Evolutionary conservation across 2,329 filamentous ascomycete species (phyloP).

Genomic region (Pestalotiopsis sp.): DNA sequence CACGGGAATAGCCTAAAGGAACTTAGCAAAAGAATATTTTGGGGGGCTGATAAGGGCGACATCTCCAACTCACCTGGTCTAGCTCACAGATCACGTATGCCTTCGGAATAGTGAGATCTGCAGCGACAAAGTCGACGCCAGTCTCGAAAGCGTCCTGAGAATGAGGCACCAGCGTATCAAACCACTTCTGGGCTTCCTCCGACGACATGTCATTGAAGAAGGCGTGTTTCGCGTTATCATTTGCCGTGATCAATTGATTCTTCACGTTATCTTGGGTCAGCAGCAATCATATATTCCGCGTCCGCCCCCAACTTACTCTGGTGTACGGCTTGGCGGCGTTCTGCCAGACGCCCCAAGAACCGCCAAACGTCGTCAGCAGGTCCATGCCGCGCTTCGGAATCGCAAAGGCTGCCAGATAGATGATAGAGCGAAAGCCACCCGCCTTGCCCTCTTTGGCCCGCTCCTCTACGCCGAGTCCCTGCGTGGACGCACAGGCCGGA

Average conservation of each 20-base stretch:
- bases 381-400: background rate
- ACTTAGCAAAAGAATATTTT: background rate
- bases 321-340: conserved; percentile 6
- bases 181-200: conserved; percentile 16
- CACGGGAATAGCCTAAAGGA: background rate
- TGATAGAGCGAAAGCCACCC: conserved; percentile 1
- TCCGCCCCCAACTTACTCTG: background rate
- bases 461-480: background rate
- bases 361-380: background rate
- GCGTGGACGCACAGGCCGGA: conserved; percentile 14
- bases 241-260: conserved; percentile 14
- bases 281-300: background rate
- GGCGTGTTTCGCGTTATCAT: conserved; percentile 14
- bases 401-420: background rate
- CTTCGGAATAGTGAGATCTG: conserved; percentile 20
- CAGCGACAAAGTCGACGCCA: conserved; percentile 16
- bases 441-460: background rate
- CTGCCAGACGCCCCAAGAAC: background rate
- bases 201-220: conserved; percentile 20
- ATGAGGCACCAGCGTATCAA: conserved; percentile 15
- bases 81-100: conserved; percentile 19
- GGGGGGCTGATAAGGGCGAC: background rate
- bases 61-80: conserved; percentile 13
- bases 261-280: background rate
- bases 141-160: conserved; percentile 22